A percentile compares a stretch with the other conserved stretches of the same genome.
phyloP scores from a whole-genome alignment of 768 basidiomycete species.

The Termitomyces sp. region DNA sequence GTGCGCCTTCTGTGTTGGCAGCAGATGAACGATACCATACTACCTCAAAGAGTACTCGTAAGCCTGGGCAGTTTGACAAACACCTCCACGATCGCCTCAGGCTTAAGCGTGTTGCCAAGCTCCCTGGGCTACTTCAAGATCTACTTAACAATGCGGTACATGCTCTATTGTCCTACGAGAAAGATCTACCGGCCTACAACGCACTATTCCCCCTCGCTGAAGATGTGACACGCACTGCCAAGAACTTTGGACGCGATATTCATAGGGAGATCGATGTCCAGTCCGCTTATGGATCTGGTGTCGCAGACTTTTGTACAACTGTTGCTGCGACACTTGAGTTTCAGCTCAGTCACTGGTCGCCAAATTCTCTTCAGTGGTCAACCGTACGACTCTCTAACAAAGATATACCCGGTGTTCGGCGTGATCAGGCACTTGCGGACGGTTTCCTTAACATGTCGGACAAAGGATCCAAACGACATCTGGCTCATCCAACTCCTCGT shows the following conservation, averaged over 20 bases:
- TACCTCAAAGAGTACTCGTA: background rate
- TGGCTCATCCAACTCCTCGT: background rate
- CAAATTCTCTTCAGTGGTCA: background rate
- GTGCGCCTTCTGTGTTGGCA: background rate
- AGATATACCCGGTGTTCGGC: slow-evolving; percentile 1
- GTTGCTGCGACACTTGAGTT: slow-evolving; percentile 6
- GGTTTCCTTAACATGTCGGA: slow-evolving; percentile 5
- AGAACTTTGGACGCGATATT: background rate
- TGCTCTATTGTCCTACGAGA: background rate
- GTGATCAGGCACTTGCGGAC: background rate
- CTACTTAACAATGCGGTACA: background rate
- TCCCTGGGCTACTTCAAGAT: background rate
- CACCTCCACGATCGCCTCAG: background rate
- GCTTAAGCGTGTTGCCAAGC: background rate
- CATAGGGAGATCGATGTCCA: background rate
- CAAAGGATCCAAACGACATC: background rate
- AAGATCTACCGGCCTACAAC: background rate
- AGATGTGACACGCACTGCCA: background rate
- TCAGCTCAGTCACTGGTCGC: background rate
- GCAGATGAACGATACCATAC: slow-evolving; percentile 1
- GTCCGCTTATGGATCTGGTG: background rate
- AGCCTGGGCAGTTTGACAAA: slow-evolving; percentile 1
- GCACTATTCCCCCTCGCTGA: background rate
- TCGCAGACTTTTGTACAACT: background rate
- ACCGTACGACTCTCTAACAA: background rate